Evolutionary conservation across 1,284 basidiomycete species (phyloP), one percentile per base, ranked within the genome.

Genomic region (Trametes versicolor): DNA sequence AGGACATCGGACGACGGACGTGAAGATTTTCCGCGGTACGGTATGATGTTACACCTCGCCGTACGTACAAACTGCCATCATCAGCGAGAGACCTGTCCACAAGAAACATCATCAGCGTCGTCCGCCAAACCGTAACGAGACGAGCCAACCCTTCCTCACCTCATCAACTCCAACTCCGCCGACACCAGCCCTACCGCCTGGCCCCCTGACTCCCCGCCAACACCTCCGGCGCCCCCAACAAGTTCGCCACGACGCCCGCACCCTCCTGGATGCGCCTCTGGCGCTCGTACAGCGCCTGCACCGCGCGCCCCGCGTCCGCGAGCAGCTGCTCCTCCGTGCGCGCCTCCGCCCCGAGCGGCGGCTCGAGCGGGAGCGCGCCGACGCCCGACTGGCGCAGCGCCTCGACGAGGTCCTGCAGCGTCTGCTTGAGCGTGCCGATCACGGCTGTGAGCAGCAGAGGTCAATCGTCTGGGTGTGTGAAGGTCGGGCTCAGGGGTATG

Each of bases 331-430:
- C 78, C 66, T 73, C 73, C 23, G 68, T 72, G 34, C 68, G 76
- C 74, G 63, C 57, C 36, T 63, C 54, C 29, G 61, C 23, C 64
- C 57, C 15, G 6, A 19, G 65, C 56, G 64, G 70, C 64, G 76
- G 69, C 69, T 62, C 69, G 6, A 84, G 68, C 4, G 84, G 84
- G 21, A 87, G 77, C 1, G 82, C 84, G 1, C 85, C 86, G 25
- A 87, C 80, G 39, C 86, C 87, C 2, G 82, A 82, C 50, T 82
- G 80, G 0, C 80, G 77, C 64, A 88, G 77, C 32, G 81, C 64
- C 13, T 85, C 82, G n/a, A 77, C 73, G 34, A 87, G 74, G 4
- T 76, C 61, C 17, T 79, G 73, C 1, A 88, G 70, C 12, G 80
- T 76, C 68, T 85, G 81, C 63, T 83, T 85, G 32, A 87, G 75